Evolutionary conservation across 2,329 filamentous ascomycete genomes (phyloP).

Genomic region (Colletotrichum sp.): DNA sequence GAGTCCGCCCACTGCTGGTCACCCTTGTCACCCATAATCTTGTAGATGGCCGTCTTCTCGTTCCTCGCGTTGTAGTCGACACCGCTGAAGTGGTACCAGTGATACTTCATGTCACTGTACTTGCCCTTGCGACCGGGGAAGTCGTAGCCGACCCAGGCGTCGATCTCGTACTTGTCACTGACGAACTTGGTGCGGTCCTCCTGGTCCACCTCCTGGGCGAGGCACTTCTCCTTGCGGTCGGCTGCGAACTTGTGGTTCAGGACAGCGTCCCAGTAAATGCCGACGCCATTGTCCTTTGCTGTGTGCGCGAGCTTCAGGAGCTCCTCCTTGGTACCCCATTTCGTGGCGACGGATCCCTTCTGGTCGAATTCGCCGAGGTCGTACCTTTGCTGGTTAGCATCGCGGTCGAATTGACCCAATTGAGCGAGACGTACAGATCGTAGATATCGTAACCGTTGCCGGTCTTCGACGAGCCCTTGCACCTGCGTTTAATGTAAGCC

Average conservation of each 20-base stretch:
- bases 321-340: constrained; percentile 73
- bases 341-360: constrained; percentile 66
- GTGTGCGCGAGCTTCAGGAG: constrained; percentile 56
- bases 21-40: constrained; percentile 59
- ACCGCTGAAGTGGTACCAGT: constrained; percentile 73
- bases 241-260: constrained; percentile 78
- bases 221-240: constrained; percentile 67
- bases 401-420: background rate
- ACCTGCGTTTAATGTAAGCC: constrained; percentile 32
- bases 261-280: constrained; percentile 74
- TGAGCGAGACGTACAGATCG: constrained; percentile 53
- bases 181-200: constrained; percentile 62
- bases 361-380: constrained; percentile 78
- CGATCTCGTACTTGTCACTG: constrained; percentile 65
- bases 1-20: constrained; percentile 69
- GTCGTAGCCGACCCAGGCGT: constrained; percentile 73
- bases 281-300: constrained; percentile 61
- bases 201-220: constrained; percentile 67
- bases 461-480: constrained; percentile 67
- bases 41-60: constrained; percentile 69
- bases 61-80: constrained; percentile 68
- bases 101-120: constrained; percentile 69
- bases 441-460: constrained; percentile 75
- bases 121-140: constrained; percentile 66
- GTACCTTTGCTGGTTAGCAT: constrained; percentile 32